Evolutionary conservation across 768 basidiomycete species (phyloP), one percentile per base, ranked within the genome.

Genomic region (Strobilomyces confusus): DNA sequence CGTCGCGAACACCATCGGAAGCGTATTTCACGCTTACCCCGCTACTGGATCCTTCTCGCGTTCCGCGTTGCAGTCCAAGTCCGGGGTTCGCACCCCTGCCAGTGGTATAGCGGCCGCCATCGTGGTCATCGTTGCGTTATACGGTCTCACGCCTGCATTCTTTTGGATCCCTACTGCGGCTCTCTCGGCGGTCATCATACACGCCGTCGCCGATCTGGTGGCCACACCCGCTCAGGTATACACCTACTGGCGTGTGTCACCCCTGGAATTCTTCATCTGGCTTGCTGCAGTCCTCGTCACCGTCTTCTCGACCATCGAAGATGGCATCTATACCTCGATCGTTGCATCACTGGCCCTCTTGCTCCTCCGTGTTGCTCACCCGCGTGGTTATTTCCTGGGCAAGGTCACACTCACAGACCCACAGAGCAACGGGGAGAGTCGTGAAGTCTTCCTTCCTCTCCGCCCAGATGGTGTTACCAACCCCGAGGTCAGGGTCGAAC

Each of bases 1-100:
- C n/a, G 92, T 98, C 19, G 89, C 93, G 17, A 95, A 95, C 70
- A 90, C 90, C 1, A 65, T 97, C 57, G 95, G 95, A 4, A 87
- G 91, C 15, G 75, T 89, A 60, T 98, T 99, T 69, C 80, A 72
- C 48, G 95, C 94, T 0, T 98, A 97, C 69, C 95, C 97, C 9
- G 92, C 95, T 0, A 99, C 97, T 13, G 97, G 97, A 2, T 98
- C 95, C 1, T 99, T 99, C 80, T 97, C 95, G 36, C 89, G 97
- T n/a, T 90, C 94, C 3, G 97, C 97, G 2, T 76, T 99, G 65
- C 94, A 97, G 72, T 84, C 90, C 29, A 98, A 95, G 70, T 95
- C 92, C 0, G 97, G 97, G 44, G 95, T 98, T n/a, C 83, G 95
- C 48, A 98, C 97, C 3, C 97, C 97, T 9, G 78, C 86, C 11